Percentiles rank a stretch among this genome's conserved stretches.
Evolutionary conservation across 129 eudicot species (phyloP).

Genomic region (Smallanthus sonchifolius): DNA sequence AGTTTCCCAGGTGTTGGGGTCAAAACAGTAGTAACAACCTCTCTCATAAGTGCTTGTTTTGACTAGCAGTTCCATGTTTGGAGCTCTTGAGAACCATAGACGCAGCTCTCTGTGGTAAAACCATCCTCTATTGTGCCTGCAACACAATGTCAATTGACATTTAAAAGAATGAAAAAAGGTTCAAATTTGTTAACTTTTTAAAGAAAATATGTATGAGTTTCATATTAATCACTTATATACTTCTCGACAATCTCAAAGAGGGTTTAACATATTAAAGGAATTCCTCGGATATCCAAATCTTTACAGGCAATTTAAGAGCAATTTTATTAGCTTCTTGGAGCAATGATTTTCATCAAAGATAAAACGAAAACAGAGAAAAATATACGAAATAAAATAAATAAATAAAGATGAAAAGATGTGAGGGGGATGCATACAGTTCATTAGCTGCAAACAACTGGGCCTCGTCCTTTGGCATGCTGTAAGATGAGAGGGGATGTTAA

Average conservation of each 20-base stretch:
- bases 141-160: background rate
- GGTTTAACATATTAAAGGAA: background rate
- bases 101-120: slow-evolving; percentile 63
- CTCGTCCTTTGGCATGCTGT: slow-evolving; percentile 97
- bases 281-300: background rate
- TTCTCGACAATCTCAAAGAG: background rate
- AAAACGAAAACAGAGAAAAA: background rate
- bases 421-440: slow-evolving; percentile 69
- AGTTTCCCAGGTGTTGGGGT: slow-evolving; percentile 81
- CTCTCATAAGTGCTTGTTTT: slow-evolving; percentile 67
- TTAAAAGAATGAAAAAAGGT: background rate
- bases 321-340: background rate
- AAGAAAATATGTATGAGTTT: background rate
- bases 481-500: slow-evolving; percentile 21
- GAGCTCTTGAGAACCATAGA: slow-evolving; percentile 64
- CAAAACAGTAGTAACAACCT: slow-evolving; percentile 76
- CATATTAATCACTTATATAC: background rate
- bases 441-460: slow-evolving; percentile 88
- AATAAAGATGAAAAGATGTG: background rate
- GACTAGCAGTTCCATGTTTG: slow-evolving; percentile 61
- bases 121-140: too few relatives aligned
- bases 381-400: background rate
- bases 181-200: background rate
- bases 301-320: background rate
- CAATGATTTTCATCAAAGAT: background rate